A percentile compares a stretch with the other conserved stretches of the same genome.
Conservation (phyloP, 257 asterid species). For the Agastache rugosa region DNA sequence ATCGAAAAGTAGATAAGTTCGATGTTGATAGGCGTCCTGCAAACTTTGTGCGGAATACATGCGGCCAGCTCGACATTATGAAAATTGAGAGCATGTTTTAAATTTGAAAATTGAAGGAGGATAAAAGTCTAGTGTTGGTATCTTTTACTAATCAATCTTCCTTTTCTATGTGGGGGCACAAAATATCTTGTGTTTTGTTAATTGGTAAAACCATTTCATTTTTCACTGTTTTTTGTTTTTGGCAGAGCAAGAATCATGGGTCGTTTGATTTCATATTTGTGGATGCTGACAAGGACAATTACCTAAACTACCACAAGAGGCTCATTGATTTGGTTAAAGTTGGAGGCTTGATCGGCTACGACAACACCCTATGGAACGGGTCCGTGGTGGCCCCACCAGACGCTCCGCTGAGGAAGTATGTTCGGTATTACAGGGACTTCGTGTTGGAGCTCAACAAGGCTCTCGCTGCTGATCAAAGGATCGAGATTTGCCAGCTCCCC, state of each 20-base stretch:
- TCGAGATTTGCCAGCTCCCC: constrained; percentile 88
- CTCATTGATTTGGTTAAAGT: constrained; percentile 73
- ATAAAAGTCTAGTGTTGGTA: too few species aligned
- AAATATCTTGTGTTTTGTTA: background rate
- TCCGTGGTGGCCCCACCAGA: constrained; percentile 88
- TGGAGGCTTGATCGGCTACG: constrained; percentile 87
- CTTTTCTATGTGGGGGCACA: background rate
- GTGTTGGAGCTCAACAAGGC: constrained; percentile 87
- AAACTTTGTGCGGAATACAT: too few species aligned
- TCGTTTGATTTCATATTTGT: constrained; percentile 80
- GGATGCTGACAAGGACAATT: constrained; percentile 92
- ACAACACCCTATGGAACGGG: constrained; percentile 91
- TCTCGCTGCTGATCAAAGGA: constrained; percentile 81
- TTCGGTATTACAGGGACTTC: constrained; percentile 72
- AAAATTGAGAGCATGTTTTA: too few species aligned
- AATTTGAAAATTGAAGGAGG: too few species aligned
- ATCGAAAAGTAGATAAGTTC: background rate
- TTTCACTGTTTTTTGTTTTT: background rate
- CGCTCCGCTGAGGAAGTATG: constrained; percentile 82
- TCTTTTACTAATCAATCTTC: background rate
- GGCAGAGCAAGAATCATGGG: constrained; percentile 49
- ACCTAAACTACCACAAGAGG: constrained; percentile 80
- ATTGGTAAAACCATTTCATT: too few species aligned
- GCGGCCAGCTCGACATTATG: too few species aligned
- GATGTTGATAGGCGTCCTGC: too few species aligned